Conservation (phyloP, 176 grass and related monocot species). For the Oryza brachyantha region DNA sequence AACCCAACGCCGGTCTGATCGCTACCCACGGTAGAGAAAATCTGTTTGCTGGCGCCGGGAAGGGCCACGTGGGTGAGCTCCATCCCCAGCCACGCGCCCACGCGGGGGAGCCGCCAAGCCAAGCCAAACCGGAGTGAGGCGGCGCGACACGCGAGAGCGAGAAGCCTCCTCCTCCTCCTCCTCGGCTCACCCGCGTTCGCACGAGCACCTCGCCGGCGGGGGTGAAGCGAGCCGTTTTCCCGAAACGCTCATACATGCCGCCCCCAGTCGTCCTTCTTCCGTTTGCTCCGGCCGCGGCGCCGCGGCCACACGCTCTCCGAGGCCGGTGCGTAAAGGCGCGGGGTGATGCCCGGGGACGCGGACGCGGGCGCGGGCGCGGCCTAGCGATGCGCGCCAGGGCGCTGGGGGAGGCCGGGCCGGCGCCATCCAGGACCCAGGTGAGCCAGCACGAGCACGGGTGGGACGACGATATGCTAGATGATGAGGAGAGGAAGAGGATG, state of each 20-base stretch:
- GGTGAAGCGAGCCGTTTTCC: too few species aligned
- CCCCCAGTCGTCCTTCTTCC: not conserved
- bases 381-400: slow-evolving; percentile 13
- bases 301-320: not conserved
- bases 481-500: too few species aligned
- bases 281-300: not conserved
- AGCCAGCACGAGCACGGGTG: not conserved
- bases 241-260: slow-evolving; percentile 24
- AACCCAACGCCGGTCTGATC: too few species aligned
- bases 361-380: not conserved
- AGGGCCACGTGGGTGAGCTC: slow-evolving; percentile 11
- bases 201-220: too few species aligned
- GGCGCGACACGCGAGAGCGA: too few species aligned
- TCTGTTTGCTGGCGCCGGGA: not conserved
- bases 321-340: not conserved
- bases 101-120: too few species aligned
- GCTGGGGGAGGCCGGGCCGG: not conserved
- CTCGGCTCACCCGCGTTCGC: too few species aligned
- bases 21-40: too few species aligned
- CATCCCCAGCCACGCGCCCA: not conserved
- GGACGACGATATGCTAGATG: too few species aligned
- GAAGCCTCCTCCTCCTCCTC: too few species aligned
- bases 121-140: too few species aligned
- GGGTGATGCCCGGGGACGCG: not conserved
- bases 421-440: slow-evolving; percentile 42